These are phyloP conservation scores for Cucurbitaria berberidis DNA, from an alignment of 2,329 filamentous ascomycete species.

Conservation along the genomic window DNA sequence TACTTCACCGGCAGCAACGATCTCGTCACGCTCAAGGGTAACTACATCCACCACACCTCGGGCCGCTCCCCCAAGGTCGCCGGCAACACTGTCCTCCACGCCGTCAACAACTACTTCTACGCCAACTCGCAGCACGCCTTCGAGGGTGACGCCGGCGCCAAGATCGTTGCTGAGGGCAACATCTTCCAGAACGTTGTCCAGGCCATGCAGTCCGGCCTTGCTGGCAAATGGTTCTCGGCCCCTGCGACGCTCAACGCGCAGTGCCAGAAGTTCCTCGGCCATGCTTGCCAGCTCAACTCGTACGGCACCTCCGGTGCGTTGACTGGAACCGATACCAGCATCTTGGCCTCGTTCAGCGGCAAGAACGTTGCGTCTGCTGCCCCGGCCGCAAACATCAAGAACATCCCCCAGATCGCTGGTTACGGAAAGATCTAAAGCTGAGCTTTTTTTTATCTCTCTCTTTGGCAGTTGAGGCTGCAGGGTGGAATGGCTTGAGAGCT, in stretches of 20 bases:
- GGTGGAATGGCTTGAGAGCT: background rate
- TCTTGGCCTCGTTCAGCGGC: conserved; percentile 60
- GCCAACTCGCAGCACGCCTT: conserved; percentile 64
- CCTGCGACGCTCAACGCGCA: conserved; percentile 46
- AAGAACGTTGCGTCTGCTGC: conserved; percentile 59
- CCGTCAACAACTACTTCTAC: conserved; percentile 68
- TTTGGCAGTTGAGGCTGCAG: no score
- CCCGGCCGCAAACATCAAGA: conserved; percentile 21
- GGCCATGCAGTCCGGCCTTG: conserved; percentile 50
- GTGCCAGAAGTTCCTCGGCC: conserved; percentile 57
- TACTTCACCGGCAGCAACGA: conserved; percentile 65
- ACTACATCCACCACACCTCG: conserved; percentile 66
- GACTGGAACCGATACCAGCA: conserved; percentile 51
- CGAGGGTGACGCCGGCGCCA: conserved; percentile 51
- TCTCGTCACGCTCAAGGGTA: conserved; percentile 64
- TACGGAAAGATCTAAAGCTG: conserved; percentile 34
- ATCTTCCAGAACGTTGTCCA: conserved; percentile 61
- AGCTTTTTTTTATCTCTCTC: background rate
- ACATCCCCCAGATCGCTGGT: conserved; percentile 28
- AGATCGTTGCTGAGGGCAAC: conserved; percentile 63
- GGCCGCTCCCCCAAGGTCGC: conserved; percentile 64
- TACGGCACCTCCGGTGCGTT: conserved; percentile 38
- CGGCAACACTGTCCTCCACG: conserved; percentile 64
- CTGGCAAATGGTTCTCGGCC: conserved; percentile 51
- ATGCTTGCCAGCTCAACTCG: conserved; percentile 58